Base-by-base conservation (phyloP, 2,329 filamentous ascomycete species). In the Fusarium foetens region DNA sequence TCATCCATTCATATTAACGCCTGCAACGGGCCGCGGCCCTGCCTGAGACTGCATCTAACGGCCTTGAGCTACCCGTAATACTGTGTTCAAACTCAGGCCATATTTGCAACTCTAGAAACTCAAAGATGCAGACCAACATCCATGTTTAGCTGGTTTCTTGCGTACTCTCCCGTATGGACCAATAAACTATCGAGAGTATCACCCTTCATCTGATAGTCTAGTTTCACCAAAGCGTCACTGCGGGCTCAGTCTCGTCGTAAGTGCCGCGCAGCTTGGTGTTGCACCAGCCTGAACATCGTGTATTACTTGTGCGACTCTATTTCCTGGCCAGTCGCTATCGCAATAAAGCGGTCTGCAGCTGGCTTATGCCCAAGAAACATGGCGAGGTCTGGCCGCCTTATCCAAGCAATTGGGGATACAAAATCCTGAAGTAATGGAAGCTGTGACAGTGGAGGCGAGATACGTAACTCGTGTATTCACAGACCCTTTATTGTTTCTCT, bases 11-110 rank as follows among this genome's bases (percentile, higher is more conserved):
- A 53, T 43, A 33, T 46, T 19, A 48, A 48, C 35, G 57, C 23
- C 54, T 72, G 65, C 69, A 72, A 62, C 60, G 59, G 55, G 61
- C 69, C 69, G 69, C n/a, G 58, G 33, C 58, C 49, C 25, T 51
- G 29, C 45, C 65, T 67, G 54, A 63, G 49, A 68, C 49, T 42
- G 33, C 35, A 49, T 38, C 25, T 35, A 69, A 58, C 45, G 45
- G 41, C 35, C 46, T 54, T 55, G 49, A 33, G 38, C 49, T 21
- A 41, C 33, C 43, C 27, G 29, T 52, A 14, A 39, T 27, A 39
- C 29, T 46, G 48, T 36, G 43, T 23, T 49, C 25, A 58, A 23
- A 33, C 39, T 39, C 31, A 38, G 31, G 21, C n/a, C 16, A 45
- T 29, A 49, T 41, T 41, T 41, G 25, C 29, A 36, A 29, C 23